Percentiles rank a stretch among this genome's conserved stretches.
These are phyloP conservation scores for Daldinia sp. DNA, from an alignment of 2,329 filamentous ascomycete genomes.

Conservation along the genomic window DNA sequence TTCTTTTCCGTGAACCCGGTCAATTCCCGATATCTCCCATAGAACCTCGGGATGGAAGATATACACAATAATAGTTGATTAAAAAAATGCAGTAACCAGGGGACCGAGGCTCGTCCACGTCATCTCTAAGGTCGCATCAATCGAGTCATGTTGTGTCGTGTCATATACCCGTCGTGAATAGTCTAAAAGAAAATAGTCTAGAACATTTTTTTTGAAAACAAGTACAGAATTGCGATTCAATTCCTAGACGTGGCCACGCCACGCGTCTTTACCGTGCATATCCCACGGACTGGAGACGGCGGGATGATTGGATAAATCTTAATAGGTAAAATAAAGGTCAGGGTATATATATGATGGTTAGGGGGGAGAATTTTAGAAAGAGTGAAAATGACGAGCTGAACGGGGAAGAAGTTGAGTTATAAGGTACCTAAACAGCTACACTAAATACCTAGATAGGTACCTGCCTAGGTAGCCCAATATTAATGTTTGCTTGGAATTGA, in stretches of 20 bases:
- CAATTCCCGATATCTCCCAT: conserved; percentile 25
- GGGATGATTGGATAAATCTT: conserved; percentile 10
- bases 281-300: conserved; percentile 24
- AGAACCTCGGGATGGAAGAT: neutral
- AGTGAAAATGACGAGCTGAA: neutral
- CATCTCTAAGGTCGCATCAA: conserved; percentile 31
- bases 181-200: conserved; percentile 11
- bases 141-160: conserved; percentile 29
- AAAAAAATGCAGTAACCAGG: conserved; percentile 31
- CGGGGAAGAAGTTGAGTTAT: no score
- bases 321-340: neutral
- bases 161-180: conserved; percentile 20
- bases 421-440: neutral
- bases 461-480: neutral
- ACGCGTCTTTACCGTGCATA: conserved; percentile 2
- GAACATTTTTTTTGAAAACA: conserved; percentile 10
- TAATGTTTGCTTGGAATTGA: neutral
- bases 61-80: neutral
- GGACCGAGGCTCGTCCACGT: conserved; percentile 34
- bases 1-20: conserved; percentile 18
- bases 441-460: neutral
- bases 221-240: conserved; percentile 15
- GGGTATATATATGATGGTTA: neutral
- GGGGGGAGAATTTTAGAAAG: no score
- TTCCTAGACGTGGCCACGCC: conserved; percentile 2